phyloP scores from a whole-genome alignment of 2,329 filamentous ascomycete species.

The Cercospora janseana region DNA sequence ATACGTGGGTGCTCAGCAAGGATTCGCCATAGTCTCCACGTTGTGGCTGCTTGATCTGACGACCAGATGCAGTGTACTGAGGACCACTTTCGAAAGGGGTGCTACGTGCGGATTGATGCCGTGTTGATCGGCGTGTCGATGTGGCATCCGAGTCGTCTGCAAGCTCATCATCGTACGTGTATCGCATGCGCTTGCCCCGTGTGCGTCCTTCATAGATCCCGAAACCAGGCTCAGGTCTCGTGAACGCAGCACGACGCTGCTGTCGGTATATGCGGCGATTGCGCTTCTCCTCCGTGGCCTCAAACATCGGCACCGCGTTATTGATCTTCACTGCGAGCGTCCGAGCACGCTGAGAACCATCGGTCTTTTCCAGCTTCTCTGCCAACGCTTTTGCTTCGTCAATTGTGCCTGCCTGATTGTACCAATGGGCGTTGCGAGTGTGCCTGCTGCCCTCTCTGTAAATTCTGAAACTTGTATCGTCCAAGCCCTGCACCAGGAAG shows the following conservation, averaged over 20 bases:
- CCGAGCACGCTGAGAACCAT: slow-evolving; percentile 78
- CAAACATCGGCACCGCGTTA: slow-evolving; percentile 81
- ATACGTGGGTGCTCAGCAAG: slow-evolving; percentile 55
- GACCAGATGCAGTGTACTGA: slow-evolving; percentile 76
- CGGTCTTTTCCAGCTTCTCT: slow-evolving; percentile 70
- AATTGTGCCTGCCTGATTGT: slow-evolving; percentile 86
- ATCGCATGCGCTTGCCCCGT: slow-evolving; percentile 91
- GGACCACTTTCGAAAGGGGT: slow-evolving; percentile 70
- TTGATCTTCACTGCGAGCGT: slow-evolving; percentile 74
- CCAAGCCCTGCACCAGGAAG: slow-evolving; percentile 87
- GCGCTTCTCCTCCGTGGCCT: slow-evolving; percentile 94
- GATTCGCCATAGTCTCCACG: slow-evolving; percentile 63
- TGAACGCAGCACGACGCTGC: slow-evolving; percentile 80
- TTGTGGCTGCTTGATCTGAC: slow-evolving; percentile 71
- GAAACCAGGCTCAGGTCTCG: slow-evolving; percentile 81
- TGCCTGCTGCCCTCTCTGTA: slow-evolving; percentile 90
- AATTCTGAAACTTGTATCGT: slow-evolving; percentile 89
- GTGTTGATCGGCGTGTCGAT: slow-evolving; percentile 61
- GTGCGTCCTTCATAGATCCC: slow-evolving; percentile 96
- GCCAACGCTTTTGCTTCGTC: slow-evolving; percentile 76
- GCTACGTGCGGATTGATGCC: slow-evolving; percentile 62
- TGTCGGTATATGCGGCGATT: slow-evolving; percentile 88
- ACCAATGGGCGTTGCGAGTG: slow-evolving; percentile 73
- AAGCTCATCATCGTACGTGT: slow-evolving; percentile 91
- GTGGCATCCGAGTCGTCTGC: slow-evolving; percentile 65